Evolutionary conservation across 371 early-diverging fungal species (phyloP), one percentile per base, ranked within the genome.

Genomic region (Funneliformis caledonium): DNA sequence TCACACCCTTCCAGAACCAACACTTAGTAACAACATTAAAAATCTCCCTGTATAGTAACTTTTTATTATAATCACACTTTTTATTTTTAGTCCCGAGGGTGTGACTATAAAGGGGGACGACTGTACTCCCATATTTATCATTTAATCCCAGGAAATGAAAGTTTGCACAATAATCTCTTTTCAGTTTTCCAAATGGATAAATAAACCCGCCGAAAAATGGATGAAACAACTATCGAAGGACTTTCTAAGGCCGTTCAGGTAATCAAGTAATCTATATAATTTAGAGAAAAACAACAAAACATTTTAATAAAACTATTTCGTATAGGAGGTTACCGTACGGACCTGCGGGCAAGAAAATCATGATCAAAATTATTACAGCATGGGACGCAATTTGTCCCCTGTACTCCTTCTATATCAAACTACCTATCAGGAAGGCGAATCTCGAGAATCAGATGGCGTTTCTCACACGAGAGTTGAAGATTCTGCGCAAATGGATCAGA

Each of bases 311-410:
- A 73, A 52, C 42, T 9, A 73, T 73, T 73, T 45, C 12, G 1
- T n/a, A 2, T 37, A 37, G 37, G 37, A 37, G 2, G 1, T 2
- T 67, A 37, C 76, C 76, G 1, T 59, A 60, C 43, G 60, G 76
- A n/a, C n/a, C n/a, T 0, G 61, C 60, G 60, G 76, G 60, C 10
- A 59, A 33, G 76, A 75, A 60, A 45, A 16, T 61, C 5, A 62
- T 0, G 45, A 76, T 76, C 2, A 43, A n/a, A 43, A 76, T 76
- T 26, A 64, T 42, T 4, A 76, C 45, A 2, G n/a, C n/a, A 43
- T 76, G 64, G 47, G 77, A 76, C 14, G 77, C 65, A 10, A 16
- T 76, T 62, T 14, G 10, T 64, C 77, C 64, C 26, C 50, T 72
- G 45, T 72, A 50, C 50, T 50, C 72, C 0, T 48, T 48, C 50